These are phyloP conservation scores for Lyophyllum decastes DNA, from an alignment of 768 basidiomycete species.

Conservation along the genomic window DNA sequence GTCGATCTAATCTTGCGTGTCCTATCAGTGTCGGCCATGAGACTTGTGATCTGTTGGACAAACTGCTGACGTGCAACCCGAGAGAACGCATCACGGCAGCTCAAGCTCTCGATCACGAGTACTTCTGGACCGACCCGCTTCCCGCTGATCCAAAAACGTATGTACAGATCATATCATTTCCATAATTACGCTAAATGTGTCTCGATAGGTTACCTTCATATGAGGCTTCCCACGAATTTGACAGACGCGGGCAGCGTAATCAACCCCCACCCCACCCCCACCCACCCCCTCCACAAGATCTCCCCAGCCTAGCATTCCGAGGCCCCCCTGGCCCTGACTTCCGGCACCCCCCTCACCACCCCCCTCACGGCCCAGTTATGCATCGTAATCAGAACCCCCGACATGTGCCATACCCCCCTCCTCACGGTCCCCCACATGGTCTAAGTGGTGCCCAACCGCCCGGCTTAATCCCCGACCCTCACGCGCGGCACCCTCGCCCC, in stretches of 20 bases:
- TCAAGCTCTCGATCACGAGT: conserved; percentile 88
- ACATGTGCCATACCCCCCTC: conserved; percentile 46
- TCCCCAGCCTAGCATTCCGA: not conserved
- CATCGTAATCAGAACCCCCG: conserved; percentile 6
- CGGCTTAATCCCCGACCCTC: not conserved
- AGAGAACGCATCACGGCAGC: conserved; percentile 80
- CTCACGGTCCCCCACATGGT: conserved; percentile 6
- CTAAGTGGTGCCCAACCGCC: not conserved
- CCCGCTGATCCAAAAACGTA: conserved; percentile 85
- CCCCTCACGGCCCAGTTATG: not conserved
- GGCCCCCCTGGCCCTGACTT: conserved; percentile 23
- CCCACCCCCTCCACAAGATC: conserved; percentile 1
- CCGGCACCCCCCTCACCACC: not conserved
- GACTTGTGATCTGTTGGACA: conserved; percentile 81
- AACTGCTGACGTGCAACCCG: conserved; percentile 82
- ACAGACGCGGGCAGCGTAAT: conserved; percentile 23
- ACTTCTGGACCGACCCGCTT: conserved; percentile 91
- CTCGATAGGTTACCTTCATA: conserved; percentile 64
- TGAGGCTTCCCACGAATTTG: conserved; percentile 81
- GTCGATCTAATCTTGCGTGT: not conserved
- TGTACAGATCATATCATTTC: conserved; percentile 22
- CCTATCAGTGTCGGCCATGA: conserved; percentile 62
- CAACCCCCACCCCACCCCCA: conserved; percentile 9
- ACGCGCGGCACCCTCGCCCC: not conserved
- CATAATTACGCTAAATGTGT: not conserved